Percentiles rank a stretch among this genome's conserved stretches.
These are phyloP conservation scores for Euphorbia tirucalli DNA, from an alignment of 345 rosid species.

Conservation along the genomic window DNA sequence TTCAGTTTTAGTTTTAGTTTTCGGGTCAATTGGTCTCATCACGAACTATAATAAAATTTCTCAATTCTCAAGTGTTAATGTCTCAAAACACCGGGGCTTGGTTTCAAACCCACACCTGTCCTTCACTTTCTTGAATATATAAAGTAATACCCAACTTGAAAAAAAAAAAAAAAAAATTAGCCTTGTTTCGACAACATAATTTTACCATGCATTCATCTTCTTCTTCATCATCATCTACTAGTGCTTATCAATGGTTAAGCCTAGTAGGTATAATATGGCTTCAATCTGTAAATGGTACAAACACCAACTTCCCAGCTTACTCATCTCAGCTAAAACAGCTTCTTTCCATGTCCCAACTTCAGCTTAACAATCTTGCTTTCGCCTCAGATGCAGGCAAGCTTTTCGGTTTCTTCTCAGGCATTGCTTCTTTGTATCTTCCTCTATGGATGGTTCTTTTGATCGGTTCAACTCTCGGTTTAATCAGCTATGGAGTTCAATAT, in stretches of 20 bases:
- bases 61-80: too few species aligned
- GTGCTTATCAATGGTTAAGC: slow-evolving; percentile 63
- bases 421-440: slow-evolving; percentile 72
- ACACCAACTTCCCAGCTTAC: slow-evolving; percentile 84
- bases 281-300: slow-evolving; percentile 73
- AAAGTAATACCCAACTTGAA: too few species aligned
- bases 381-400: slow-evolving; percentile 95
- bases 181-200: too few species aligned
- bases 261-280: slow-evolving; percentile 76
- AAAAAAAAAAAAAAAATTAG: background rate
- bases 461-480: slow-evolving; percentile 61
- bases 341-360: slow-evolving; percentile 70
- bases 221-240: background rate
- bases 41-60: too few species aligned
- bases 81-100: too few species aligned
- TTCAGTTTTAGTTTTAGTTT: too few species aligned
- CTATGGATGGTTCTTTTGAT: slow-evolving; percentile 67
- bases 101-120: too few species aligned
- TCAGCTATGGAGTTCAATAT: slow-evolving; percentile 79
- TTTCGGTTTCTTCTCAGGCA: slow-evolving; percentile 77
- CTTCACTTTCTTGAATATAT: too few species aligned
- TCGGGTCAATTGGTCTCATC: too few species aligned
- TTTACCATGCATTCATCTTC: background rate
- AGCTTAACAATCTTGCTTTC: slow-evolving; percentile 81
- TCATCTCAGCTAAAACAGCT: slow-evolving; percentile 76